Conservation (phyloP, 2,329 filamentous ascomycete species). For the Hypomyces perniciosus region DNA sequence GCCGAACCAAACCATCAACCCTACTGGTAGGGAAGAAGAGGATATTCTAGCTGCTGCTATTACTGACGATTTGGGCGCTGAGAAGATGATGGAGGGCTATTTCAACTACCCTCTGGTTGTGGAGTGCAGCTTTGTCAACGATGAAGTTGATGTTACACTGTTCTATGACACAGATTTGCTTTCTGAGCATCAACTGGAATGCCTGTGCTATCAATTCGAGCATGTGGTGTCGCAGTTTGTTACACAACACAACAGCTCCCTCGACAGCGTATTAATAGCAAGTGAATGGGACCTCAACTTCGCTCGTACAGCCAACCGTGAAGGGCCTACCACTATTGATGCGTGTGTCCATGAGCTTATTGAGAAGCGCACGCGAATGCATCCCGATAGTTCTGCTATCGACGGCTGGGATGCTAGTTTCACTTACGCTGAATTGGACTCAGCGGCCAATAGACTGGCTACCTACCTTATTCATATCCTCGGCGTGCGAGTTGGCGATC, state of each 20-base stretch:
- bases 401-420: constrained; percentile 15
- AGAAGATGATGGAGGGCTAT: constrained; percentile 1
- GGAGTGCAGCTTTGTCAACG: neutral
- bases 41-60: neutral
- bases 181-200: neutral
- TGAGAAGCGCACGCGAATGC: neutral
- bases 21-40: neutral
- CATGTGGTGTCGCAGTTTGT: neutral
- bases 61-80: neutral
- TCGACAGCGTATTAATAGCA: neutral
- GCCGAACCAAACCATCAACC: neutral
- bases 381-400: neutral
- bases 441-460: neutral
- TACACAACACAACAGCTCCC: neutral
- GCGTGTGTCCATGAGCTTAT: constrained; percentile 6
- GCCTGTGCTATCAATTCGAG: neutral
- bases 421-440: constrained; percentile 14
- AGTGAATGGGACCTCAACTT: constrained; percentile 3
- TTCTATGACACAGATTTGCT: neutral
- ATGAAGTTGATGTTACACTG: neutral
- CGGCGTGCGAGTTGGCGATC: constrained; percentile 19
- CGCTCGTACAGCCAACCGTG: neutral
- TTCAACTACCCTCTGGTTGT: constrained; percentile 7
- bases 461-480: neutral
- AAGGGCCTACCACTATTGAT: neutral